Conservation (phyloP, 257 asterid species). For the Ajuga chamaepitys region DNA sequence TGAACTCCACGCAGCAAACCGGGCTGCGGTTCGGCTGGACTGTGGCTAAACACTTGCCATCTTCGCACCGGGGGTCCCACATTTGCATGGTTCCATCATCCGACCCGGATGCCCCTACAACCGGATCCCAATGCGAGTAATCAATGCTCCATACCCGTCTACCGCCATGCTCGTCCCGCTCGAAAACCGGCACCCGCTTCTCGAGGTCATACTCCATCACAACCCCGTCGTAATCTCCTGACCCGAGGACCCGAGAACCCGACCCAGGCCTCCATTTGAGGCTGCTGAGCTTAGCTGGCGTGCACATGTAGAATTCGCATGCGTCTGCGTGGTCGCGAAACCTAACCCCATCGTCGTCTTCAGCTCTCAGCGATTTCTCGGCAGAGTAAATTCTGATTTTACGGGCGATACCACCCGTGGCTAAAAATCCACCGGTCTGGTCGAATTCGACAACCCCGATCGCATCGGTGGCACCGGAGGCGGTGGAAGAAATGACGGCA, state of each 20-base stretch:
- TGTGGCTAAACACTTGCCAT: conserved; percentile 25
- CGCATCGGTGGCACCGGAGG: conserved; percentile 45
- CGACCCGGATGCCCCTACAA: conserved; percentile 79
- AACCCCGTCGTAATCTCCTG: conserved; percentile 92
- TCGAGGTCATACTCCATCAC: conserved; percentile 83
- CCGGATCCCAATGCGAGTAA: conserved; percentile 46
- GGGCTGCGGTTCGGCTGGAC: conserved; percentile 64
- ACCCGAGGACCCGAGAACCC: conserved; percentile 53
- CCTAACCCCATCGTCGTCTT: conserved; percentile 11
- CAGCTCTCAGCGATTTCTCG: conserved; percentile 9
- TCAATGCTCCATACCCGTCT: conserved; percentile 87
- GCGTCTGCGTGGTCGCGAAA: too few relatives aligned
- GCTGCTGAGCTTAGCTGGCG: conserved; percentile 88
- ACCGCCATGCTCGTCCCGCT: conserved; percentile 95
- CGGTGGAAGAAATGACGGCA: conserved; percentile 43
- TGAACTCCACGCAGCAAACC: conserved; percentile 75
- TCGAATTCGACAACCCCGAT: conserved; percentile 75
- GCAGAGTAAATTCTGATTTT: conserved; percentile 54
- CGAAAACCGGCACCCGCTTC: conserved; percentile 61
- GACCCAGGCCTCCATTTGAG: conserved; percentile 77
- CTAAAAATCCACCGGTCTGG: conserved; percentile 36
- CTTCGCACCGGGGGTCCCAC: conserved; percentile 78
- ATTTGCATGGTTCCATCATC: conserved; percentile 91
- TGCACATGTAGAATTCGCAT: conserved; percentile 60
- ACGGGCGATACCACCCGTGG: conserved; percentile 88